Evolutionary conservation across 352 stramenopile genomes (phyloP), one percentile per base, ranked within the genome.

Genomic region (Albugo laibachii): DNA sequence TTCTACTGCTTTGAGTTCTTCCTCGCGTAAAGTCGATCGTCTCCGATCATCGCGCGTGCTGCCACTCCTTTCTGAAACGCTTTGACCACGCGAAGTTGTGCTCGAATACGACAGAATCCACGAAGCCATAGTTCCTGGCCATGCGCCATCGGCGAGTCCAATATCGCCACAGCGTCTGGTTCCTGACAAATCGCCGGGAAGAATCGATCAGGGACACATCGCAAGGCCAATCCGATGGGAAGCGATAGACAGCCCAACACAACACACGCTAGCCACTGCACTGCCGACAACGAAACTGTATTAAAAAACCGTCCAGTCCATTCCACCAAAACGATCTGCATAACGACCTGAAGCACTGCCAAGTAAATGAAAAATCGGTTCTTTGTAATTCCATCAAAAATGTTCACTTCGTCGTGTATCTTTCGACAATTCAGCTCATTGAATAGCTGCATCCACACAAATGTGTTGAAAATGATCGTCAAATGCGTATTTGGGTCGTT

Each of bases 381-480:
- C 16, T 43, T 43, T 19, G 19, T 19, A 8, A 43, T 43, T 8
- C 38, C 38, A 19, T 43, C 8, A 8, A 43, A 43, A 24, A 43
- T 43, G 38, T 43, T 43, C 16, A 50, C 40, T 48, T 84, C 75
- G 47, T 88, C 69, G 65, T 85, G 63, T 56, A 83, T 84, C 48
- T 85, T 84, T 36, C 72, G 70, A 54, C 62, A 80, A 52, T 85
- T 84, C 45, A 89, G 48, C 56, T 89, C 69, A 46, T 89, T 89
- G 50, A 83, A 98, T 24, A 98, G 73, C 75, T 97, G 91, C 54
- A 95, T 83, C 66, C 97, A 97, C 20, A 98, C 92, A 58, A 99
- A 99, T 13, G 88, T 84, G 62, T 98, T 98, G 73, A 98, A 98
- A 42, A 98, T 55, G 48, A 97, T 69, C 2, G 92, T 97, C 67